Evolutionary conservation across 352 stramenopile species (phyloP), one percentile per base, ranked within the genome.

Genomic region (Pythium periplocum): DNA sequence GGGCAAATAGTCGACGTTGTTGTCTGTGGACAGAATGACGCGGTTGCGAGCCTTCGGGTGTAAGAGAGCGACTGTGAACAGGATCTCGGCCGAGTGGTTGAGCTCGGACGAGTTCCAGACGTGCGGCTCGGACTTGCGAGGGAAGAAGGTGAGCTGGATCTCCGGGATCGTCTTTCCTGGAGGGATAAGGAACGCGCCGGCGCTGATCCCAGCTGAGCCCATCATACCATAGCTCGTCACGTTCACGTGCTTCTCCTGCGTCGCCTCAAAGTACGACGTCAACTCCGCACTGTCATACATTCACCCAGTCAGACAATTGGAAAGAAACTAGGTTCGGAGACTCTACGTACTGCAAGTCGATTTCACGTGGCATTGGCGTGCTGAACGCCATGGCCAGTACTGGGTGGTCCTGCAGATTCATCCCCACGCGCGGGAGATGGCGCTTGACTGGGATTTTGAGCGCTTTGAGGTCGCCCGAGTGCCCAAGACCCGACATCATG

Each of bases 121-220:
- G 51, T 94, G 80, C 4, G 86, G 86, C 66, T 96, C 86, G 0
- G 69, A 87, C 37, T 90, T 80, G 6, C 69, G 72, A 4, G 87
- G 89, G 48, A 97, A 97, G 35, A 96, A 70, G 6, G 89, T 96
- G 26, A 96, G 64, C 62, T 97, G 86, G 48, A 96, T 80, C 54
- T 96, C 75, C n/a, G 87, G 83, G 2, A 70, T 33, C 4, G 76
- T 87, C 9, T 63, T 59, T n/a, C 79, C 83, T 0, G 84, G 84
- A 6, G 85, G 76, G 30, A 74, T 79, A 2, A 95, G 53, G 50
- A 95, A 93, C 2, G 78, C 85, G 3, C 85, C 85, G 11, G 70
- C 78, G 17, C 75, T 86, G 49, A 93, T 72, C 6, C 85, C 85
- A 32, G 83, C 66, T 4, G 78, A 85, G 0, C 74, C 82, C 53